Percentiles rank a stretch among this genome's conserved stretches.
phyloP scores from a whole-genome alignment of 1,284 basidiomycete species.

The Papiliotrema terrestris region DNA sequence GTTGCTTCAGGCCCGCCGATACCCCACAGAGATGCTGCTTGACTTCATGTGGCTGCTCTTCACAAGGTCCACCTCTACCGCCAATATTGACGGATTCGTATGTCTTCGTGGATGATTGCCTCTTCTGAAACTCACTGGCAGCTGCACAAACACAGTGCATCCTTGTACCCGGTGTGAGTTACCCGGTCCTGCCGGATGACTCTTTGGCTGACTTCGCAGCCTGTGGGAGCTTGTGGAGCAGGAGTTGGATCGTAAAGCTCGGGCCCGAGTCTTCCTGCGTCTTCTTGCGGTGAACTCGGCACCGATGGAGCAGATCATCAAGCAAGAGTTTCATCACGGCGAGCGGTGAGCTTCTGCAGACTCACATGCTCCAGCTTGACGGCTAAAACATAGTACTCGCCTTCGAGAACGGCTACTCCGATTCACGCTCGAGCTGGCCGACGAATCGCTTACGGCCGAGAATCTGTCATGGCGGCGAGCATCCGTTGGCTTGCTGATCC shows the following conservation, averaged over 20 bases:
- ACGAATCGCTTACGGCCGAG: conserved; percentile 22
- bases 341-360: conserved; percentile 11
- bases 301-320: conserved; percentile 25
- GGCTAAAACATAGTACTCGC: background rate
- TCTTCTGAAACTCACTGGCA: background rate
- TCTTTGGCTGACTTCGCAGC: conserved; percentile 1
- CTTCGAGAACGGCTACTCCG: conserved; percentile 26
- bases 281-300: conserved; percentile 31
- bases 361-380: background rate
- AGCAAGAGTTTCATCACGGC: conserved; percentile 8
- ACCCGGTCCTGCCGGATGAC: background rate
- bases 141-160: conserved; percentile 16
- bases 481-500: conserved; percentile 24
- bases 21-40: conserved; percentile 24
- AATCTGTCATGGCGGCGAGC: conserved; percentile 21
- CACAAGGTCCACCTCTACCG: conserved; percentile 16
- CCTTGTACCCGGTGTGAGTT: conserved; percentile 12
- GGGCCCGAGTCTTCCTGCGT: conserved; percentile 29
- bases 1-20: conserved; percentile 11
- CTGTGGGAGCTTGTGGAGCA: conserved; percentile 35
- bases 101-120: conserved; percentile 10
- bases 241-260: conserved; percentile 15
- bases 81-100: conserved; percentile 34
- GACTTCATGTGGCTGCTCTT: conserved; percentile 42
- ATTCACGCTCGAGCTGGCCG: conserved; percentile 33